Evolutionary conservation across 1,284 basidiomycete species (phyloP).

Genomic region (Ganoderma sp.): DNA sequence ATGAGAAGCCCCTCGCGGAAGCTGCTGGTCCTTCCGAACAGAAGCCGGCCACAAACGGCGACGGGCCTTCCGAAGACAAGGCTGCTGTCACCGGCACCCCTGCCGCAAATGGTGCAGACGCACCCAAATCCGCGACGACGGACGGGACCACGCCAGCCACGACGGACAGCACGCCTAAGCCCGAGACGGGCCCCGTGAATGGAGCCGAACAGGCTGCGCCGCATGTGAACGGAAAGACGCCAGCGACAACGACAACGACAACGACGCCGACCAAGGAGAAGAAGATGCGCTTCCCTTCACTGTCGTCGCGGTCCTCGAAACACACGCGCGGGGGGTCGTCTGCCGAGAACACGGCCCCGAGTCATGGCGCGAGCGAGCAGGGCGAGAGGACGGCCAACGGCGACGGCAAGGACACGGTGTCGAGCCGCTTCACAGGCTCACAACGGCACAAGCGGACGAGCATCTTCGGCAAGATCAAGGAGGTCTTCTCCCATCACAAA

Average conservation of each 20-base stretch:
- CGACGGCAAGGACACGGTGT: constrained; percentile 26
- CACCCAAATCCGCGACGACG: constrained; percentile 10
- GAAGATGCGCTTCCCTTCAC: constrained; percentile 41
- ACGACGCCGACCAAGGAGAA: constrained; percentile 36
- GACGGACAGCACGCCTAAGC: constrained; percentile 11
- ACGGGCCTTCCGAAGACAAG: constrained; percentile 19
- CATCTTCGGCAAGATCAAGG: constrained; percentile 41
- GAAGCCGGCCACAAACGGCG: constrained; percentile 29
- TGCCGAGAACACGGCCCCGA: constrained; percentile 13
- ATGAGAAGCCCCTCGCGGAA: constrained; percentile 26
- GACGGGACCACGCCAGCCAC: constrained; percentile 12
- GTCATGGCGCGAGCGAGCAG: constrained; percentile 27
- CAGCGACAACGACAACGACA: neutral
- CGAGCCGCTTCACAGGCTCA: constrained; percentile 29
- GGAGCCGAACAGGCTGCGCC: constrained; percentile 28
- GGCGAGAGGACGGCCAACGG: constrained; percentile 26
- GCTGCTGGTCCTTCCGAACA: constrained; percentile 24
- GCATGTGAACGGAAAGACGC: constrained; percentile 18
- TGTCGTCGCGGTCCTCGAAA: constrained; percentile 36
- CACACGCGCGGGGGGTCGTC: constrained; percentile 35
- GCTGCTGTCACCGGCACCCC: constrained; percentile 28
- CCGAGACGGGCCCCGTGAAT: constrained; percentile 11
- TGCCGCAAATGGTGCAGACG: constrained; percentile 10
- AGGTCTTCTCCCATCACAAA: constrained; percentile 36
- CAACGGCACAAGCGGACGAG: constrained; percentile 39